Percentiles rank a stretch among this genome's conserved stretches.
Evolutionary conservation across 179 eudicot species (phyloP).

Genomic region (Spinacia oleracea): DNA sequence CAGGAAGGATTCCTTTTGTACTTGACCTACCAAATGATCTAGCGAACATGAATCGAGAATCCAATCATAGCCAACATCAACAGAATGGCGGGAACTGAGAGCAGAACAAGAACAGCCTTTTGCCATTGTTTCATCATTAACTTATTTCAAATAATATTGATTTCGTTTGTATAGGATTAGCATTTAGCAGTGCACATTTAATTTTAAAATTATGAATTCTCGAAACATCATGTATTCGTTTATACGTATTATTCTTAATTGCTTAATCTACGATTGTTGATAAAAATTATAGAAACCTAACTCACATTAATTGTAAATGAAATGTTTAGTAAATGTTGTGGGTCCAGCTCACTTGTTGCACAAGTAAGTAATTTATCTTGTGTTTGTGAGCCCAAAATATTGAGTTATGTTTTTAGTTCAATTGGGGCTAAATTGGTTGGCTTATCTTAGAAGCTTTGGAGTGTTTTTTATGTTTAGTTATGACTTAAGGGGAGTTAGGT

Average conservation of each 20-base stretch:
- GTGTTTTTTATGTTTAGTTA: too few relatives aligned
- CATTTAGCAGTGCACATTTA: neutral
- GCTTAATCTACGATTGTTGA: too few relatives aligned
- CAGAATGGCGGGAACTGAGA: neutral
- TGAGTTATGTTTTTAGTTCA: too few relatives aligned
- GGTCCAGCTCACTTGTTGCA: too few relatives aligned
- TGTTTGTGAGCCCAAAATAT: too few relatives aligned
- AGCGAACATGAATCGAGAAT: slow-evolving; percentile 14
- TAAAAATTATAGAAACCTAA: too few relatives aligned
- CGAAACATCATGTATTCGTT: neutral
- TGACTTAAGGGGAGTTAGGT: too few relatives aligned
- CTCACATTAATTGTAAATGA: too few relatives aligned
- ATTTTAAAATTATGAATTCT: neutral
- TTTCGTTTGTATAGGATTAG: neutral
- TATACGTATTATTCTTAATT: neutral
- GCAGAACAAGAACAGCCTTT: neutral
- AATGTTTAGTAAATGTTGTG: too few relatives aligned
- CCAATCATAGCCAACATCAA: neutral
- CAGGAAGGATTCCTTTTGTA: slow-evolving; percentile 25
- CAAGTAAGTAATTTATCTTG: too few relatives aligned
- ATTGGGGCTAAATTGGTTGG: too few relatives aligned
- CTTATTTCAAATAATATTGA: neutral
- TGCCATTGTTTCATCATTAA: neutral
- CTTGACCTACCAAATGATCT: slow-evolving; percentile 17
- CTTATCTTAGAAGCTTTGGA: too few relatives aligned